A percentile compares a stretch with the other conserved stretches of the same genome.
Conservation (phyloP, 371 early-diverging fungal species). For the Dichotomocladium elegans region DNA sequence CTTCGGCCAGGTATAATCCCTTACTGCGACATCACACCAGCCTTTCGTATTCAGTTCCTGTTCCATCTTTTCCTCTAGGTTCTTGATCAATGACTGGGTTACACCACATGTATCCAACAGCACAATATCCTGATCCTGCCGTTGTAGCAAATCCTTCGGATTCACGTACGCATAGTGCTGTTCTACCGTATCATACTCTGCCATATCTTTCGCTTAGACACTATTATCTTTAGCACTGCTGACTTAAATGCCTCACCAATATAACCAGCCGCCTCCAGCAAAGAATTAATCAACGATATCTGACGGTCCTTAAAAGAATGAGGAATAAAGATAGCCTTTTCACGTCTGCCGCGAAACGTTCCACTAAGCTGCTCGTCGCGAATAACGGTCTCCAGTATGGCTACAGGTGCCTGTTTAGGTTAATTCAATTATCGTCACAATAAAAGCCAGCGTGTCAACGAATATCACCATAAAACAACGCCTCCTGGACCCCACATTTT, state of each 20-base stretch:
- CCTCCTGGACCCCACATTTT: constrained; percentile 7
- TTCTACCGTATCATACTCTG: constrained; percentile 22
- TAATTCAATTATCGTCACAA: too few species aligned
- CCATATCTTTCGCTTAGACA: not conserved
- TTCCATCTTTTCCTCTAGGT: constrained; percentile 2
- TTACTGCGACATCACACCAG: constrained; percentile 18
- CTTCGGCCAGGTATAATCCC: not conserved
- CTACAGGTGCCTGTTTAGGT: not conserved
- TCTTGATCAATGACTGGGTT: constrained; percentile 6
- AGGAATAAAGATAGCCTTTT: constrained; percentile 20
- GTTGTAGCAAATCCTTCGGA: constrained; percentile 18
- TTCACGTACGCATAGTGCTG: constrained; percentile 12
- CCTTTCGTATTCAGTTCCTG: constrained; percentile 2
- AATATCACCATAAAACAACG: constrained; percentile 22
- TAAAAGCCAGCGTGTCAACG: too few species aligned
- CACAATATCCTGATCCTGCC: constrained; percentile 11
- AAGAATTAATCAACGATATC: constrained; percentile 11
- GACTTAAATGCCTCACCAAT: constrained; percentile 18
- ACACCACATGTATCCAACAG: constrained; percentile 23
- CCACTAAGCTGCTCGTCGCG: constrained; percentile 5
- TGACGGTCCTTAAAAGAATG: constrained; percentile 24
- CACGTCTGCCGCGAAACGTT: constrained; percentile 18
- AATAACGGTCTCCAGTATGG: not conserved
- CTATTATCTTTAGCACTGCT: not conserved
- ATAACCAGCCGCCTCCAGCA: constrained; percentile 20